These are phyloP conservation scores for Pythium dissimile DNA, from an alignment of 352 stramenopile genomes.

Conservation along the genomic window DNA sequence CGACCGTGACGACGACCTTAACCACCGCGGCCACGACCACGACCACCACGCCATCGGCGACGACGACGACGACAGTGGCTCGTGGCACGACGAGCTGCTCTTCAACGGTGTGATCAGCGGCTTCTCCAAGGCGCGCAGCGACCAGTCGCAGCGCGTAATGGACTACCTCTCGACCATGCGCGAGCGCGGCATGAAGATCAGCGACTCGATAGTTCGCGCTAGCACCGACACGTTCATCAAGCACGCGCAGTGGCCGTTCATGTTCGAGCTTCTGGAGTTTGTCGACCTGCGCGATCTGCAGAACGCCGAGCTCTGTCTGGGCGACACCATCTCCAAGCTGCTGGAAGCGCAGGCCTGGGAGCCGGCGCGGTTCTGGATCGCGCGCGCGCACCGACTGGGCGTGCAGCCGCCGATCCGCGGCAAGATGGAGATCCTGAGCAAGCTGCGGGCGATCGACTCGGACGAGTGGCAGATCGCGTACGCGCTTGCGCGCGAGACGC, in stretches of 20 bases:
- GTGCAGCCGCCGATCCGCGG: conserved; percentile 60
- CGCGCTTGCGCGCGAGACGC: conserved; percentile 59
- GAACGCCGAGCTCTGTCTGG: conserved; percentile 59
- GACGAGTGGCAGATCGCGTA: conserved; percentile 78
- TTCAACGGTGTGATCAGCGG: conserved; percentile 81
- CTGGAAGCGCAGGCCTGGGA: conserved; percentile 54
- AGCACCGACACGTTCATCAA: conserved; percentile 68
- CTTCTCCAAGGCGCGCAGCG: conserved; percentile 66
- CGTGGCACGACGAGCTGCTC: conserved; percentile 49
- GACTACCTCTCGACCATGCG: conserved; percentile 57
- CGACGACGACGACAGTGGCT: conserved; percentile 16
- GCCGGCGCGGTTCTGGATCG: conserved; percentile 54
- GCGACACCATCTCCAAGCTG: conserved; percentile 78
- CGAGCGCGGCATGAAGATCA: conserved; percentile 47
- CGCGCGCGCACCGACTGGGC: conserved; percentile 37
- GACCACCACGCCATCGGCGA: neutral
- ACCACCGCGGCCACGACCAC: too few relatives aligned
- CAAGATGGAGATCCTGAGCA: conserved; percentile 52
- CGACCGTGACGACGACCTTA: too few relatives aligned
- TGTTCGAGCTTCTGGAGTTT: conserved; percentile 40
- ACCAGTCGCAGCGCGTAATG: conserved; percentile 66
- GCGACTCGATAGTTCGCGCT: conserved; percentile 72
- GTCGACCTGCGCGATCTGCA: conserved; percentile 46
- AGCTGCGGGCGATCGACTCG: conserved; percentile 29
- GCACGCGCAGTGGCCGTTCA: conserved; percentile 56